Conservation (phyloP, 2,329 filamentous ascomycete genomes). For the Trichoderma pleuroti region DNA sequence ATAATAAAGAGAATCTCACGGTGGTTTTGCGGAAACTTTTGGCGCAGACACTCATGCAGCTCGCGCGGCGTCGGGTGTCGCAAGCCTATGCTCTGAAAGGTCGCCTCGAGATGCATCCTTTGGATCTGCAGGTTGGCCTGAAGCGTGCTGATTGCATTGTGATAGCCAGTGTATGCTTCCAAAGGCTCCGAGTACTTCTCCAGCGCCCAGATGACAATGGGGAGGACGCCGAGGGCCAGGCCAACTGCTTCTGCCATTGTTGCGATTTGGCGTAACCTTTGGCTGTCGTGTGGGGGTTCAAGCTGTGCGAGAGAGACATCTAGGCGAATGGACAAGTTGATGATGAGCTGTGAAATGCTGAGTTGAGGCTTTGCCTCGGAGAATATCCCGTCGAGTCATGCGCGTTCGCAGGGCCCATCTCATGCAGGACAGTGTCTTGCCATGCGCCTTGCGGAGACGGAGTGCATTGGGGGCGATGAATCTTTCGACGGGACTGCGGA, state of each 20-base stretch:
- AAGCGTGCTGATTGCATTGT: constrained; percentile 8
- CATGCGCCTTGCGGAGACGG: neutral
- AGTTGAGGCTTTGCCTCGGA: neutral
- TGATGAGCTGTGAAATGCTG: neutral
- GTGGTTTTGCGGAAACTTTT: constrained; percentile 4
- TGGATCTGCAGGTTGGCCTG: constrained; percentile 17
- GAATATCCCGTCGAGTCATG: neutral
- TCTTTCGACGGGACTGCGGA: neutral
- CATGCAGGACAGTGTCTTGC: neutral
- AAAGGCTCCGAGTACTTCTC: constrained; percentile 15
- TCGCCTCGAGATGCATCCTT: constrained; percentile 15
- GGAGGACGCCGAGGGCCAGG: constrained; percentile 7
- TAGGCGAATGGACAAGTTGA: neutral
- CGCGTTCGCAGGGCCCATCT: neutral
- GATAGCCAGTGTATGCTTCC: constrained; percentile 10
- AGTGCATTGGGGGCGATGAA: neutral
- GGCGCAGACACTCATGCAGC: constrained; percentile 3
- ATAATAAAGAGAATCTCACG: constrained; percentile 3
- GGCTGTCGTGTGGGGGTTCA: neutral
- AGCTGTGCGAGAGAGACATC: neutral
- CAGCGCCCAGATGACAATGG: constrained; percentile 14
- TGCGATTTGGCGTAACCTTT: neutral
- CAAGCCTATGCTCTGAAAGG: constrained; percentile 7
- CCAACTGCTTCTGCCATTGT: constrained; percentile 11
- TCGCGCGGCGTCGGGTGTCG: constrained; percentile 9